phyloP scores from a whole-genome alignment of 192 early-diverging fungal species.

The Lobosporangium transversale region DNA sequence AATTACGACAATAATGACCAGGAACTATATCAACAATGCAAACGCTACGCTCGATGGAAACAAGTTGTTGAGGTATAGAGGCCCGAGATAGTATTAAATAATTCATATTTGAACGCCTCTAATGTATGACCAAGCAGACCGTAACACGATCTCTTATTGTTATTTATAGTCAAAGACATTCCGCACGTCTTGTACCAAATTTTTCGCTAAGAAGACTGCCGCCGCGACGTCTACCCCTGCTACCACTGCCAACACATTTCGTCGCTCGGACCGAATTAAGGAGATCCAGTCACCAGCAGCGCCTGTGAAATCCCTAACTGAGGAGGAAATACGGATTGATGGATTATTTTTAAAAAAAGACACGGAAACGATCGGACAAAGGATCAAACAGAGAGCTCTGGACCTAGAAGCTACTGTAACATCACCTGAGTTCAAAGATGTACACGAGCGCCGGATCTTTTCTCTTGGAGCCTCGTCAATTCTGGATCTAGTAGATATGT shows the following conservation, averaged over 20 bases:
- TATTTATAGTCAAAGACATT: constrained; percentile 5
- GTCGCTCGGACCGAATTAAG: constrained; percentile 2
- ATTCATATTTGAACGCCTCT: neutral
- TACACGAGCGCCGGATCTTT: neutral
- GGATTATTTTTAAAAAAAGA: constrained; percentile 2
- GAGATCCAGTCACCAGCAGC: constrained; percentile 1
- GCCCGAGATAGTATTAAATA: neutral
- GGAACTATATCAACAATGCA: neutral
- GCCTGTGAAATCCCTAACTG: neutral
- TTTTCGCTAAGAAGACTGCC: constrained; percentile 5
- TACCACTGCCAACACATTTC: constrained; percentile 4
- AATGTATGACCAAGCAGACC: neutral
- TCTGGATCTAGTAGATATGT: neutral
- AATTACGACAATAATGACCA: constrained; percentile 1
- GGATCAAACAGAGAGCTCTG: neutral
- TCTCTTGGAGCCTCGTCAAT: constrained; percentile 4
- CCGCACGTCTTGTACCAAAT: constrained; percentile 1
- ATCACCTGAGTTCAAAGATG: neutral
- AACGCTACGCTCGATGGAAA: neutral
- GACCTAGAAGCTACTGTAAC: neutral
- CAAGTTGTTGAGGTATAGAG: neutral
- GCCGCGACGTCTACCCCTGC: neutral
- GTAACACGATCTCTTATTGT: constrained; percentile 7
- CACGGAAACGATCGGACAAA: neutral
- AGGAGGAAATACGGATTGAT: neutral